Evolutionary conservation across 2,329 filamentous ascomycete species (phyloP), one percentile per base, ranked within the genome.

Genomic region (Pyricularia pennisetigena): DNA sequence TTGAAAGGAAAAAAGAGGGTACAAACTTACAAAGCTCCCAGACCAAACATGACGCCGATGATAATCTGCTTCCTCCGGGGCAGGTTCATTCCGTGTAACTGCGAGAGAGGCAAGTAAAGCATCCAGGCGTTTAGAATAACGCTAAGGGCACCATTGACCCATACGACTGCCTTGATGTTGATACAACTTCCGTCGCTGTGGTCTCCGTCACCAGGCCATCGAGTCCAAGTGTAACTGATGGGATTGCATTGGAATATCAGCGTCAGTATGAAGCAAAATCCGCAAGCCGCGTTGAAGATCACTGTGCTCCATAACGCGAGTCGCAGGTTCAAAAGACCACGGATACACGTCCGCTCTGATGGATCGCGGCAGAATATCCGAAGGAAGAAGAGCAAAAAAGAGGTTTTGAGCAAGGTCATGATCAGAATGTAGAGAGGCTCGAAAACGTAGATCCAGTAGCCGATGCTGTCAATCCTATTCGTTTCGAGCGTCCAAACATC

Each of bases 371-470:
- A 82, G 70, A 88, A 88, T 67, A 87, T 82, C 66, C 82, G 80
- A 4, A 84, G 75, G 71, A 85, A 87, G 73, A 87, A 85, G 72
- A 83, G 78, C 0, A 87, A 75, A 28, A 88, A 76, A 0, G 84
- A 80, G 2, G 84, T 73, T 70, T 86, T 85, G 20, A 83, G 76
- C 24, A 83, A 74, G 1, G 80, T 75, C 20, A 84, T 74, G 23
- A 81, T 75, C 2, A 74, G 67, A 71, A 85, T 83, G 73, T 86
- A 85, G 26, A 83, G 64, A 63, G 75, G 69, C 54, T 73, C 71
- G 71, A 79, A 76, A 69, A 78, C 71, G 70, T 81, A 84, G 29
- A 84, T 79, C 71, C 75, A 79, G 41, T 77, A 75, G 9, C 78
- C 73, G 30, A 86, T 82, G 1, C 73, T 73, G 29, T 79, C 82